Evolutionary conservation across 2,329 filamentous ascomycete species (phyloP).

Genomic region (Chrysoporthe puriensis): DNA sequence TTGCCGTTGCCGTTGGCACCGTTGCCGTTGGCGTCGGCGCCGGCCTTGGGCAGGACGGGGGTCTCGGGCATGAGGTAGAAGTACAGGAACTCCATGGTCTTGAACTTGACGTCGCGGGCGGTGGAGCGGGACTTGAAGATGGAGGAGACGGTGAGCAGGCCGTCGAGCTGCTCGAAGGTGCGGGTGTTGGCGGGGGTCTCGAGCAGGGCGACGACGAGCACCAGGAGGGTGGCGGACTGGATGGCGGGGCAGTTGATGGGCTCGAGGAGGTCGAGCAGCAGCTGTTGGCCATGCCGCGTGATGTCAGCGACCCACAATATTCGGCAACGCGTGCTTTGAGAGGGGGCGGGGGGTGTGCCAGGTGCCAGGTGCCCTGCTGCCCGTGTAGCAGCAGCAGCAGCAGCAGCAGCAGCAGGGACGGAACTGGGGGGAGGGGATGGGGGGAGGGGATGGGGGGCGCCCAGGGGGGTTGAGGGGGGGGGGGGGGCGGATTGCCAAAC

Average conservation of each 20-base stretch:
- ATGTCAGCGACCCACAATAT: neutral
- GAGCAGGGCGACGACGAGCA: constrained; percentile 86
- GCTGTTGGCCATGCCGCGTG: constrained; percentile 40
- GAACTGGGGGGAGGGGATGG: no score
- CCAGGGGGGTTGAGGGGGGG: no score
- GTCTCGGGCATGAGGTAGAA: constrained; percentile 98
- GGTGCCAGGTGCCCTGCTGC: no score
- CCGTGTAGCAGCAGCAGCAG: no score
- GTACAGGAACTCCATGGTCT: constrained; percentile 96
- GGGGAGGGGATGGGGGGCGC: no score
- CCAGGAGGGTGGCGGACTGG: constrained; percentile 86
- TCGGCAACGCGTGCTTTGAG: no score
- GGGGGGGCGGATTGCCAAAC: no score
- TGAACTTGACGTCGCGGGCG: constrained; percentile 86
- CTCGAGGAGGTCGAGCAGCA: constrained; percentile 92
- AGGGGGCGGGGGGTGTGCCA: no score
- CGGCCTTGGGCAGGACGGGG: constrained; percentile 58
- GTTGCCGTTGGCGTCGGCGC: constrained; percentile 37
- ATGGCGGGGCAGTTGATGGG: constrained; percentile 89
- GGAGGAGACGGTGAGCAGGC: constrained; percentile 86
- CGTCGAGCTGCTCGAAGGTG: constrained; percentile 89
- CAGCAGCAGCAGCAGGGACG: no score
- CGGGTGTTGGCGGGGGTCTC: constrained; percentile 87
- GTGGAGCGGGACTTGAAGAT: constrained; percentile 90
- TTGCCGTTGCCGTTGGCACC: constrained; percentile 34